Evolutionary conservation across 2,329 filamentous ascomycete genomes (phyloP), one percentile per base, ranked within the genome.

Genomic region (Aspergillus sp.): DNA sequence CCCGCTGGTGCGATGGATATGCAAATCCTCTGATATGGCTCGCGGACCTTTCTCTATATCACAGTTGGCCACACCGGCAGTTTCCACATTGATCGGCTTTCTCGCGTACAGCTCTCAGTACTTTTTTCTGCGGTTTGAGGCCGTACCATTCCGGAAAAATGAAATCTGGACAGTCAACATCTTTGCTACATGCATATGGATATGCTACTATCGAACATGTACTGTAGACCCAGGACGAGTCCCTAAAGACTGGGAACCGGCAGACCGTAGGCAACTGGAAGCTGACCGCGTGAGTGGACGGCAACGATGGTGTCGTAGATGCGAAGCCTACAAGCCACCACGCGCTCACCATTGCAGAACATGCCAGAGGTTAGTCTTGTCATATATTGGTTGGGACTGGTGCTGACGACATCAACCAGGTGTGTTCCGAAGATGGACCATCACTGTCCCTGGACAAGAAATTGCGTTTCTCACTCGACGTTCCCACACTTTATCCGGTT

Each of bases 351-450:
- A 85, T 58, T 85, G 81, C 62, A 82, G 80, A 55, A 74, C 73
- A 12, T 85, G 81, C 61, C 70, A 74, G 59, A 76, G 78, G 80
- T 79, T 45, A 42, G 63, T 34, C 33, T 8, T 3, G 6, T n/a
- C 8, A 29, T 11, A 2, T 9, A n/a, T 29, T 6, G n/a, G 5
- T 42, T 19, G 6, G 28, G 34, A 31, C 6, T 12, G 19, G 11
- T 12, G 27, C 32, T 12, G 6, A 34, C n/a, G 1, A 33, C 6
- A 11, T 10, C 33, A 28, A 31, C 11, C 39, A 80, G 77, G 64
- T 82, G 79, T 53, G 76, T 83, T 39, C 78, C 78, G 1, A 82
- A 81, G 61, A 82, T 82, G 79, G 79, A 83, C 59, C 79, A 83
- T 57, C 81, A 85, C 58, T 85, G 81, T 58, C 79, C 81, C 6